These are phyloP conservation scores for Senna siamea DNA, from an alignment of 306 rosid species.

Conservation along the genomic window DNA sequence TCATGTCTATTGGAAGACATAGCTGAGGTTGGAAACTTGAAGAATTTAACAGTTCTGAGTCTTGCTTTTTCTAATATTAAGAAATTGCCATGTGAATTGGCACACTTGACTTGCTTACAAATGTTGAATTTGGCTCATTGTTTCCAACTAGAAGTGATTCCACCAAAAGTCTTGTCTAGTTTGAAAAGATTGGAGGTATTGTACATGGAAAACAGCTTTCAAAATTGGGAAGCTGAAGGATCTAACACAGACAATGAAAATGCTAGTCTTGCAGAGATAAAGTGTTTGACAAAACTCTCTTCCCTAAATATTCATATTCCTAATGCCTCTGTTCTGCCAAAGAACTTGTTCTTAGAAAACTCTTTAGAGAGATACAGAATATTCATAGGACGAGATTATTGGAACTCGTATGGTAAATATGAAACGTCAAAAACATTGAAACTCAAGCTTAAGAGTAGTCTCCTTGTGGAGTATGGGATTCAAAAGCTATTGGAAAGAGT, in stretches of 20 bases:
- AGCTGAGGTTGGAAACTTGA: neutral
- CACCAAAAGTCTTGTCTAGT: neutral
- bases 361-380: slow-evolving; percentile 2
- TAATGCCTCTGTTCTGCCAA: neutral
- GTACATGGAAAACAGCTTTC: neutral
- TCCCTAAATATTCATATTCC: neutral
- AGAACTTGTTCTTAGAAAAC: neutral
- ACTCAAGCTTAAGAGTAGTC: neutral
- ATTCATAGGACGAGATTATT: neutral
- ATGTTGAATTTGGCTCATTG: neutral
- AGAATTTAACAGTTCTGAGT: neutral
- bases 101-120: neutral
- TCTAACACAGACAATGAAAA: neutral
- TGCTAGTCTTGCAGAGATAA: slow-evolving; percentile 24
- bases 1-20: neutral
- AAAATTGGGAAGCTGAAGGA: slow-evolving; percentile 1
- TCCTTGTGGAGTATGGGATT: slow-evolving; percentile 21
- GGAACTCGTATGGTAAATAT: neutral
- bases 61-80: neutral
- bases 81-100: neutral
- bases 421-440: slow-evolving; percentile 1
- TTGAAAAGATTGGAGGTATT: slow-evolving; percentile 6
- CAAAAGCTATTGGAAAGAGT: slow-evolving; percentile 27
- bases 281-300: neutral
- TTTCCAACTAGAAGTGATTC: neutral